Conservation (phyloP, 371 early-diverging fungal species). For the Mucor irregularis region DNA sequence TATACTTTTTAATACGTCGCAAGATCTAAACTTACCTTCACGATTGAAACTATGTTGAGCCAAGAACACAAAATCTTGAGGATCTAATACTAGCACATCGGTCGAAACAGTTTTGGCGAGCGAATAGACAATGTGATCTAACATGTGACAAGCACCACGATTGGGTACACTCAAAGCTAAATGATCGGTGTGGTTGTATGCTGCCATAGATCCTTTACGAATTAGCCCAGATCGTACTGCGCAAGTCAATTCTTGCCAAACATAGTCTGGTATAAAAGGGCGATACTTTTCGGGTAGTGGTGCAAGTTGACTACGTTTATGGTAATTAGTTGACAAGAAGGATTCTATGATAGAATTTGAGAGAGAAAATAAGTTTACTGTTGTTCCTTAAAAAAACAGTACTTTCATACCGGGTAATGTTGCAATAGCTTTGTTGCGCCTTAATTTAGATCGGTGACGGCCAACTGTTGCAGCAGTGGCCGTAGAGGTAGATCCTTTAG, state of each 20-base stretch:
- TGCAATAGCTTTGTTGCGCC: conserved; percentile 1
- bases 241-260: conserved; percentile 36
- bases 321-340: conserved; percentile 13
- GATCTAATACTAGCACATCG: conserved; percentile 41
- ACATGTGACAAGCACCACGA: conserved; percentile 38
- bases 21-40: conserved; percentile 18
- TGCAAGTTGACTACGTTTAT: background rate
- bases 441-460: conserved; percentile 11
- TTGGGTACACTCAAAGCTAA: conserved; percentile 28
- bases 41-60: conserved; percentile 38
- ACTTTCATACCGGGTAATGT: conserved; percentile 7
- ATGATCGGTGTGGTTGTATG: conserved; percentile 37
- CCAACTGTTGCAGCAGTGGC: background rate
- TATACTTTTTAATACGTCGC: background rate
- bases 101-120: conserved; percentile 28
- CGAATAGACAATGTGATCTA: conserved; percentile 34
- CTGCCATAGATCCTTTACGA: conserved; percentile 28
- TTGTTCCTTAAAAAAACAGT: background rate
- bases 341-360: conserved; percentile 2
- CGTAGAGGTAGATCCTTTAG: background rate
- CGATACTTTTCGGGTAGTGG: conserved; percentile 4
- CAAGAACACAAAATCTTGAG: conserved; percentile 50
- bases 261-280: conserved; percentile 25
- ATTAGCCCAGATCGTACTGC: conserved; percentile 31
- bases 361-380: background rate